Conservation (phyloP, 352 stramenopile genomes). For the Pythium scleroteichum region DNA sequence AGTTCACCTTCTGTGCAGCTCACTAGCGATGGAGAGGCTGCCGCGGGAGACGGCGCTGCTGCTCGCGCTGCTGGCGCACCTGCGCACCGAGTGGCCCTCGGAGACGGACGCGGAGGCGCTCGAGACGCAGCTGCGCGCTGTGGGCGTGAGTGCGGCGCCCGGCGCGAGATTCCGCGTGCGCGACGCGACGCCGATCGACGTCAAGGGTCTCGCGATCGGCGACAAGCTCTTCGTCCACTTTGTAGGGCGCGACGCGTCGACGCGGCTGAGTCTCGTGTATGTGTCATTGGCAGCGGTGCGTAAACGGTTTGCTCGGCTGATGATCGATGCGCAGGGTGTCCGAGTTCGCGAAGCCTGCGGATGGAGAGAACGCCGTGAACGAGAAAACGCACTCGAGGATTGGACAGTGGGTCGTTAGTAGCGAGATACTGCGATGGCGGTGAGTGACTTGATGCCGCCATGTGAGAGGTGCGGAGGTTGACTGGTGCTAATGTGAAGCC, state of each 20-base stretch:
- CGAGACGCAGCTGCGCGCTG: conserved; percentile 2
- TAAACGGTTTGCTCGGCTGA: too few species aligned
- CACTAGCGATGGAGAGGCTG: not conserved
- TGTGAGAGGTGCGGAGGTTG: not conserved
- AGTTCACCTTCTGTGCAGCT: too few species aligned
- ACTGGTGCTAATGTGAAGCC: conserved; percentile 1
- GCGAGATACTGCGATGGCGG: conserved; percentile 28
- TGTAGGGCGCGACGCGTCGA: conserved; percentile 6
- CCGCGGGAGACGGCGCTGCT: conserved; percentile 23
- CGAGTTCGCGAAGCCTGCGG: conserved; percentile 17
- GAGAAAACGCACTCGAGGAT: conserved; percentile 12
- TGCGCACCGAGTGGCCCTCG: conserved; percentile 10
- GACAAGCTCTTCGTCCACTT: conserved; percentile 33
- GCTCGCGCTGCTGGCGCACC: conserved; percentile 14
- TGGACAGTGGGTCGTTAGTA: conserved; percentile 23
- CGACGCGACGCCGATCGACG: conserved; percentile 13
- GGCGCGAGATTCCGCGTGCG: conserved; percentile 3
- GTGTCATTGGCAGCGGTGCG: not conserved
- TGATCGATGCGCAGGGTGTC: conserved; percentile 3
- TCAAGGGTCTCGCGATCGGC: conserved; percentile 24
- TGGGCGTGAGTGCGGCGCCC: conserved; percentile 24
- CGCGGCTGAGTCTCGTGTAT: conserved; percentile 24
- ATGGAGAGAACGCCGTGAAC: not conserved
- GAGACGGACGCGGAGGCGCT: conserved; percentile 4
- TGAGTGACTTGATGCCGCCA: conserved; percentile 4